Base-by-base conservation (phyloP, 2,329 filamentous ascomycete species). In the Cadophora sp. region DNA sequence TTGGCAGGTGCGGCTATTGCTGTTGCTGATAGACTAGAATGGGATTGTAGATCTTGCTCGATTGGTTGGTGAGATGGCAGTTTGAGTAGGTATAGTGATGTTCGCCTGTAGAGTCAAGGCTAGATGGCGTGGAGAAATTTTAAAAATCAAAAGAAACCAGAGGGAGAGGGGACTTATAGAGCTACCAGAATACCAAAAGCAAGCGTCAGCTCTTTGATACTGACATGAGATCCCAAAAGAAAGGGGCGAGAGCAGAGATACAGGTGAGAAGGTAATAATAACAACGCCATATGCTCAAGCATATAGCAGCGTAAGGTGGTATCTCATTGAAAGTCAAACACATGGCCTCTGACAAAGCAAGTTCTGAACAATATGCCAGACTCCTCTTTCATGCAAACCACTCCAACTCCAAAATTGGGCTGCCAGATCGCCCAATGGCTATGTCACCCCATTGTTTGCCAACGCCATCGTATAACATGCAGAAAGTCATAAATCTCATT, bases 401-500 rank as follows among this genome's bases (percentile, higher is more conserved):
- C 43, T 37, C 60, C 26, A 68, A 71, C 69, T 62, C 69, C 66
- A 63, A 62, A 48, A 68, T 40, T 46, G 55, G 56, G 40, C 40
- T 53, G 46, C 29, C 50, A 61, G 43, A 64, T 56, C 64, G 26
- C 40, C 56, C 43, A 50, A 67, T 65, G 46, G 58, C 43, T 51
- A 72, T 72, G 64, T 46, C 59, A 27, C 61, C 56, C 48, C 68
- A 69, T 65, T 48, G 16, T 62, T 46, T 59, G 29, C 53, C 11
- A 66, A 70, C 69, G 64, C 69, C 64, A 60, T 29, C 37, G 48
- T 22, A 26, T 64, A 11, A 46, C 50, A 66, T 65, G 24, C 50
- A 46, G 43, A 19, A 27, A 55, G 29, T 61, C 62, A 51, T 65
- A 64, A 65, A n/a, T 50, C 46, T 72, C 64, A 72, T 73, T 63